Evolutionary conservation across 2,329 filamentous ascomycete genomes (phyloP).

Genomic region (Diaporthe nobilis): DNA sequence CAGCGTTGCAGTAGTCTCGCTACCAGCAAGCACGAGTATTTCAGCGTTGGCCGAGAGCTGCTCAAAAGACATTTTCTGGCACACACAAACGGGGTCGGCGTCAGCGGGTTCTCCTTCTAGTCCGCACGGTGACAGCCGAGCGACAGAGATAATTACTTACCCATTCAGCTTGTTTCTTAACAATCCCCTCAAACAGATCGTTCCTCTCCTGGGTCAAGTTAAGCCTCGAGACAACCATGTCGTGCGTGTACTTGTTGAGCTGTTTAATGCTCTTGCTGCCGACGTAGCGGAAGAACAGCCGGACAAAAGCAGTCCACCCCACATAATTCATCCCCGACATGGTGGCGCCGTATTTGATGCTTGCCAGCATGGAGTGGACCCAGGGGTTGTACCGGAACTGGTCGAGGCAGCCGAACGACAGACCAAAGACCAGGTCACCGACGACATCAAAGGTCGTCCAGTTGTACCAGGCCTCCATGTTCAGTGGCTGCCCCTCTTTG

Average conservation of each 20-base stretch:
- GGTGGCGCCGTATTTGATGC: constrained; percentile 31
- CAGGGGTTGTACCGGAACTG: constrained; percentile 37
- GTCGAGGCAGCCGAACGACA: constrained; percentile 41
- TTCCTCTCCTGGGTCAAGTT: constrained; percentile 13
- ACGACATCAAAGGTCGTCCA: constrained; percentile 40
- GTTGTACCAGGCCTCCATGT: constrained; percentile 41
- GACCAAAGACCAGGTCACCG: constrained; percentile 40
- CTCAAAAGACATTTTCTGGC: constrained; percentile 7
- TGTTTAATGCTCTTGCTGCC: constrained; percentile 13
- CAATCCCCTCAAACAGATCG: constrained; percentile 20
- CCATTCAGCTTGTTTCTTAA: constrained; percentile 15
- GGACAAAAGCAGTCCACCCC: constrained; percentile 1
- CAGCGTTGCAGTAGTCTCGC: constrained; percentile 42
- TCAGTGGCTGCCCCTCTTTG: constrained; percentile 3
- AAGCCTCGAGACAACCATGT: constrained; percentile 24
- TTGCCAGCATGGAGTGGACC: constrained; percentile 38
- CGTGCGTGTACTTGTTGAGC: constrained; percentile 2
- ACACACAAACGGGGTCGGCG: background rate
- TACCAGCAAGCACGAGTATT: constrained; percentile 36
- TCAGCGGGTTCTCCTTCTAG: background rate
- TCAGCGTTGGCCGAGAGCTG: constrained; percentile 12
- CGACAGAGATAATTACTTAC: background rate
- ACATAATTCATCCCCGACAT: background rate
- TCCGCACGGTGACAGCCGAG: background rate
- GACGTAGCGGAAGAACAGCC: constrained; percentile 2